Evolutionary conservation across 2,329 filamentous ascomycete species (phyloP).

Genomic region (Pyrenophora graminea): DNA sequence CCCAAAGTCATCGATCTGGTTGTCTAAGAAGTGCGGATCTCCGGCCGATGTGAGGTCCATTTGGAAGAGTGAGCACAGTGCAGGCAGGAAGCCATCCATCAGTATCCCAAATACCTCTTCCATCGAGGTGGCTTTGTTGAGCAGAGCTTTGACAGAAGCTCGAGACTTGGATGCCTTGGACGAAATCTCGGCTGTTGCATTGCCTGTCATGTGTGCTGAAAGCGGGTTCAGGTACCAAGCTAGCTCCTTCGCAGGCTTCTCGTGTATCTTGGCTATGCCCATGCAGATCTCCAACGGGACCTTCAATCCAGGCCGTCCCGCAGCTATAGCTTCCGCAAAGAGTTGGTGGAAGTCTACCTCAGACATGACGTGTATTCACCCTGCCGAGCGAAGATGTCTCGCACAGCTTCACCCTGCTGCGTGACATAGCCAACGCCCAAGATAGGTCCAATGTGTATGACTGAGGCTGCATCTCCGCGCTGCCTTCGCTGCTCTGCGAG

Average conservation of each 20-base stretch:
- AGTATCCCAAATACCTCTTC: too few species aligned
- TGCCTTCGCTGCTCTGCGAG: slow-evolving; percentile 40
- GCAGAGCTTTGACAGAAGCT: too few species aligned
- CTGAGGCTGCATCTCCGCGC: slow-evolving; percentile 1
- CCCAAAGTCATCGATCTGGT: slow-evolving; percentile 11
- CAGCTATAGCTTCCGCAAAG: background rate
- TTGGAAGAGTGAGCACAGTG: too few species aligned
- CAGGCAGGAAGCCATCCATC: too few species aligned
- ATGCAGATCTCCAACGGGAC: slow-evolving; percentile 20
- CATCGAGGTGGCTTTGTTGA: too few species aligned
- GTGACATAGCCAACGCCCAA: slow-evolving; percentile 49
- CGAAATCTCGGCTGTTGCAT: too few species aligned
- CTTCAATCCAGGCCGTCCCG: background rate
- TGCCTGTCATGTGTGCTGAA: too few species aligned
- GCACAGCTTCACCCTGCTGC: background rate
- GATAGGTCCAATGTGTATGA: slow-evolving; percentile 9
- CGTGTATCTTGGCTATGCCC: slow-evolving; percentile 22
- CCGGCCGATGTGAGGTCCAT: background rate
- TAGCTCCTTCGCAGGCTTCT: too few species aligned
- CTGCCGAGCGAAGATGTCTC: background rate
- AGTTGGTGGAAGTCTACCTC: too few species aligned
- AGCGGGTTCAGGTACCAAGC: too few species aligned
- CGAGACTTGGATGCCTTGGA: too few species aligned
- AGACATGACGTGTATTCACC: background rate
- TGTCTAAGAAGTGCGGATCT: background rate